A percentile compares a stretch with the other conserved stretches of the same genome.
phyloP scores from a whole-genome alignment of 2,329 filamentous ascomycete species.

The Diaporthe aspalathi region DNA sequence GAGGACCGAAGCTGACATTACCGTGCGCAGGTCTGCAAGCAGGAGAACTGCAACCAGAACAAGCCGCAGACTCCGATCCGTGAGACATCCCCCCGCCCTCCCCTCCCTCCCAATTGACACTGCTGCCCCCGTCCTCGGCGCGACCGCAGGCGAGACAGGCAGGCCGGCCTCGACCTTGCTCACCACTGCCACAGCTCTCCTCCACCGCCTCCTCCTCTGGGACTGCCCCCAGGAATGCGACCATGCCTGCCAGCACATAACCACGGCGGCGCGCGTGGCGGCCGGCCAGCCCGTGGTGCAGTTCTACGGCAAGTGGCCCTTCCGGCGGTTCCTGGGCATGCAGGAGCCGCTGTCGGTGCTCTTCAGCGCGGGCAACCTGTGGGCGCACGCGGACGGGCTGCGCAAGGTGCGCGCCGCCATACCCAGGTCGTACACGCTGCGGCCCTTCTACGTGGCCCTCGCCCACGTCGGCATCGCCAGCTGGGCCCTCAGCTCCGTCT shows the following conservation, averaged over 20 bases:
- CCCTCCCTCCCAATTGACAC: too few relatives aligned
- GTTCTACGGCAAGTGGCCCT: conserved; percentile 99
- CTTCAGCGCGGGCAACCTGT: conserved; percentile 92
- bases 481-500: conserved; percentile 91
- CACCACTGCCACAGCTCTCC: conserved; percentile 70
- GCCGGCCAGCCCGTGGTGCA: conserved; percentile 79
- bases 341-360: conserved; percentile 95
- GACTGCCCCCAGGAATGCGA: conserved; percentile 94
- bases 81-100: conserved; percentile 65
- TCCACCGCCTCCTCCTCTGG: conserved; percentile 91
- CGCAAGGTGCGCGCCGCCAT: conserved; percentile 75
- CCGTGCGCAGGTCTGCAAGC: conserved; percentile 75
- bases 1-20: background rate
- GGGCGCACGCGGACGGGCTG: conserved; percentile 85
- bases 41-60: conserved; percentile 80
- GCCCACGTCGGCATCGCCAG: conserved; percentile 83
- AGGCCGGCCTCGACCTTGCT: background rate
- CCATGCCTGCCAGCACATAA: conserved; percentile 95
- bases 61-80: conserved; percentile 73
- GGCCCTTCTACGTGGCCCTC: conserved; percentile 83
- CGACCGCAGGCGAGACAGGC: conserved; percentile 26
- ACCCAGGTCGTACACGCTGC: conserved; percentile 78
- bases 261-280: conserved; percentile 78
- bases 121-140: conserved; percentile 22
- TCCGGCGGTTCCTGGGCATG: conserved; percentile 88